Evolutionary conservation across 1,284 basidiomycete genomes (phyloP).

Genomic region (Boletus semigastroideus): DNA sequence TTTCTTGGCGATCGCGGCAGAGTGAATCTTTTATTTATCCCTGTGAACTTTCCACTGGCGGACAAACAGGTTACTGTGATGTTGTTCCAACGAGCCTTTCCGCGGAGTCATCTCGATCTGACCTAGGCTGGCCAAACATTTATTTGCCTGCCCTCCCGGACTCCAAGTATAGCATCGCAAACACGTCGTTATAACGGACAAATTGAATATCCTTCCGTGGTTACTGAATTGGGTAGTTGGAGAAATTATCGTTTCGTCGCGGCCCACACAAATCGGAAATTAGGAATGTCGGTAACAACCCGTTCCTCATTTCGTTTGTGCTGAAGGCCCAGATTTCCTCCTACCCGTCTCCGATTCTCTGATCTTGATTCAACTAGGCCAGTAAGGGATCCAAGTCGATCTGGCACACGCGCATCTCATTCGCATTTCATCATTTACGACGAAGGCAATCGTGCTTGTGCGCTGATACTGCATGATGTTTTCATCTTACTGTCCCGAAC

Average conservation of each 20-base stretch:
- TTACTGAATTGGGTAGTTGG: not conserved
- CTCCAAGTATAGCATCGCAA: not conserved
- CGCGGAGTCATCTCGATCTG: conserved; percentile 3
- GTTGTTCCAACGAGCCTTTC: not conserved
- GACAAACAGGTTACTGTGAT: not conserved
- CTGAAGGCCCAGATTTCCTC: not conserved
- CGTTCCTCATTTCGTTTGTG: not conserved
- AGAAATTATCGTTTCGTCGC: not conserved
- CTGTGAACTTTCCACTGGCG: too few relatives aligned
- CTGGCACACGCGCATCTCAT: not conserved
- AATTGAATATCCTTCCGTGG: not conserved
- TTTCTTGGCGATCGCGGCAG: not conserved
- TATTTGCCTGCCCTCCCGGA: not conserved
- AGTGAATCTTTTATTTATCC: not conserved
- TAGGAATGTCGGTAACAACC: not conserved
- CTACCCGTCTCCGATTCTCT: not conserved
- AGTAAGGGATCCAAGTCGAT: not conserved
- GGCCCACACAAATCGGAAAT: not conserved
- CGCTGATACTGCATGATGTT: not conserved
- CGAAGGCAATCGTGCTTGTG: not conserved
- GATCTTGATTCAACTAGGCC: not conserved
- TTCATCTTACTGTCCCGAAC: conserved; percentile 6
- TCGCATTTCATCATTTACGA: not conserved
- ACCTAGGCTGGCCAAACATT: not conserved
- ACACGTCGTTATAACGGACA: not conserved